Evolutionary conservation across 2,329 filamentous ascomycete genomes (phyloP).

Genomic region (Trichophyton equinum): DNA sequence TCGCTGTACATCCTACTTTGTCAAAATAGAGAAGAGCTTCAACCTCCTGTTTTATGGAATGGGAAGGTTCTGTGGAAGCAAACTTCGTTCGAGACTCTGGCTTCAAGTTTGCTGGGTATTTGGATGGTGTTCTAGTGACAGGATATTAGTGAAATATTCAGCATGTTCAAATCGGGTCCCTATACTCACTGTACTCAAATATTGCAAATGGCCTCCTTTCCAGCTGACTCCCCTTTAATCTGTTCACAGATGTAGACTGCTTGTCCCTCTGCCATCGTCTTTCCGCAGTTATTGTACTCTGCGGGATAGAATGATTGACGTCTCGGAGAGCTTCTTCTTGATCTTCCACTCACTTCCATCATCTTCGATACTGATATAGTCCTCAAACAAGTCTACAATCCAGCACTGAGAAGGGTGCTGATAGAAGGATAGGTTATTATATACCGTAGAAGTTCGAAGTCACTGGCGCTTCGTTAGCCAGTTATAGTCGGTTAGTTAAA

Average conservation of each 20-base stretch:
- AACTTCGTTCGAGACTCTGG: background rate
- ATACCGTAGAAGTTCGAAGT: background rate
- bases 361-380: background rate
- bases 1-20: background rate
- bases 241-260: slow-evolving; percentile 7
- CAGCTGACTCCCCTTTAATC: background rate
- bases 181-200: slow-evolving; percentile 8
- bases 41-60: background rate
- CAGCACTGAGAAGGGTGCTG: background rate
- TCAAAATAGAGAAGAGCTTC: background rate
- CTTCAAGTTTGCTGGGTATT: background rate
- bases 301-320: background rate
- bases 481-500: too few relatives aligned
- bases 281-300: background rate
- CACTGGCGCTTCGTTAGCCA: too few relatives aligned
- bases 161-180: background rate
- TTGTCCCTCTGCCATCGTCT: background rate
- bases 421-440: too few relatives aligned
- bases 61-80: background rate
- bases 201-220: slow-evolving; percentile 8
- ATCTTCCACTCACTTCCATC: background rate
- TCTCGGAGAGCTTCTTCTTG: background rate
- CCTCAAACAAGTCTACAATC: background rate
- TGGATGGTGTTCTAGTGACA: background rate
- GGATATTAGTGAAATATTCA: background rate